These are phyloP conservation scores for Gracilaria domingensis DNA, from an alignment of 23 red algal genomes.

Conservation along the genomic window DNA sequence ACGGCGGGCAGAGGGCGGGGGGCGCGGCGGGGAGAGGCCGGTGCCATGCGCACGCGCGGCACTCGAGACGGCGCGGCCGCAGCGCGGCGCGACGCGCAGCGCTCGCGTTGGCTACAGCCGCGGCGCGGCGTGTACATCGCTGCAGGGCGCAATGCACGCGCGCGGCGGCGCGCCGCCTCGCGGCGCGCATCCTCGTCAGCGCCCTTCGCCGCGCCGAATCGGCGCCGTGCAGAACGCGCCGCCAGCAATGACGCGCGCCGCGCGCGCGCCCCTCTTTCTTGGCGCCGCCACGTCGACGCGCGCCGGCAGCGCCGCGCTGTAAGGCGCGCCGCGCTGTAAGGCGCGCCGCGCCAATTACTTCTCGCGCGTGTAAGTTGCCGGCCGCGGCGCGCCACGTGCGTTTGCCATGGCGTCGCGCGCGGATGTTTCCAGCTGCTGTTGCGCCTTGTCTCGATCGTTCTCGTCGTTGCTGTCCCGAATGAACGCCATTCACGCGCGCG, in stretches of 20 bases:
- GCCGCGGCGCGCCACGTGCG: background rate
- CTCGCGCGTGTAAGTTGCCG: background rate
- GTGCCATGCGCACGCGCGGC: too few relatives aligned
- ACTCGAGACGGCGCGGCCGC: background rate
- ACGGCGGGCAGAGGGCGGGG: too few relatives aligned
- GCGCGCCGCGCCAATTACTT: background rate
- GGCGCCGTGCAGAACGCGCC: too few relatives aligned
- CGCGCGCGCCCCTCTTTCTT: too few relatives aligned
- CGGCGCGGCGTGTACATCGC: background rate
- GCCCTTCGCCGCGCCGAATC: background rate
- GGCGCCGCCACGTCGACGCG: too few relatives aligned
- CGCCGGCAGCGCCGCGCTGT: background rate
- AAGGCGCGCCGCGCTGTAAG: too few relatives aligned
- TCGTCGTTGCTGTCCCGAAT: background rate
- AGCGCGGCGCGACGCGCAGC: too few relatives aligned
- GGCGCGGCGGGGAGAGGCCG: too few relatives aligned
- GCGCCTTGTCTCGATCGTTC: too few relatives aligned
- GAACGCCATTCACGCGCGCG: background rate
- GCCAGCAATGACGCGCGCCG: too few relatives aligned
- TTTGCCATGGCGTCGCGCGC: background rate
- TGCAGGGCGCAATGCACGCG: background rate
- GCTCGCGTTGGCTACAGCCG: background rate
- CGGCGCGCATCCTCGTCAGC: too few relatives aligned
- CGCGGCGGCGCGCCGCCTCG: too few relatives aligned
- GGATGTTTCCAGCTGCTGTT: background rate